Evolutionary conservation across 2,329 filamentous ascomycete species (phyloP), one percentile per base, ranked within the genome.

Genomic region (Microsporum canis): DNA sequence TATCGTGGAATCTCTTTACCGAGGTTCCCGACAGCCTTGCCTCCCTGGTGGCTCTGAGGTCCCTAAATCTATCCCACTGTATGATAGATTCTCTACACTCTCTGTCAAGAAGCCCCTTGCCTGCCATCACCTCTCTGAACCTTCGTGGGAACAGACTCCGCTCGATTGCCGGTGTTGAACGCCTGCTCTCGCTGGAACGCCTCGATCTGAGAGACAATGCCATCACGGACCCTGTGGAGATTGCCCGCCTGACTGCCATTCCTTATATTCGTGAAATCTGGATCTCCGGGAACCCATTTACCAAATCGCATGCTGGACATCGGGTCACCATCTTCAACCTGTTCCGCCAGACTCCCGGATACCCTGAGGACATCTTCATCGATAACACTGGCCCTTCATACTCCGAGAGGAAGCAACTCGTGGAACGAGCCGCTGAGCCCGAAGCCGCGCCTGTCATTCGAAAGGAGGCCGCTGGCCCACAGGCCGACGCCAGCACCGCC

Each of bases 1-100:
- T 99, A 55, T 97, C 94, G 0, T 86, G 85, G 58, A 99, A 99
- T 70, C 84, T 96, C 36, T 95, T 99, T 73, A 86, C 85, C n/a
- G 89, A 96, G 72, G 88, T 97, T 60, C 94, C 94, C 0, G 94
- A 97, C 72, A 94, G 89, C 68, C 78, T 99, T 61, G 88, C 91
- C 10, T 88, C 84, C 7, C 79, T 99, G 62, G 91, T 90, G 23
- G 87, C 90, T 33, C 82, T 99, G n/a, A 86, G 91, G 65, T 91
- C 94, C 29, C 78, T 99, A 60, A 97, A 99, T 69, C 80, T 99
- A 31, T 95, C 92, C 3, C 88, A 95, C 69, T 97, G 92, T 80
- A 96, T 97, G 91, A 97, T 99, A 65, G 89, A 92, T 67, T 94
- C 91, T 14, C 80, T 99, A 61, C 88, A 95, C 68, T 96, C 92